Evolutionary conservation across 2,329 filamentous ascomycete species (phyloP).

Genomic region (Didymella lethalis): DNA sequence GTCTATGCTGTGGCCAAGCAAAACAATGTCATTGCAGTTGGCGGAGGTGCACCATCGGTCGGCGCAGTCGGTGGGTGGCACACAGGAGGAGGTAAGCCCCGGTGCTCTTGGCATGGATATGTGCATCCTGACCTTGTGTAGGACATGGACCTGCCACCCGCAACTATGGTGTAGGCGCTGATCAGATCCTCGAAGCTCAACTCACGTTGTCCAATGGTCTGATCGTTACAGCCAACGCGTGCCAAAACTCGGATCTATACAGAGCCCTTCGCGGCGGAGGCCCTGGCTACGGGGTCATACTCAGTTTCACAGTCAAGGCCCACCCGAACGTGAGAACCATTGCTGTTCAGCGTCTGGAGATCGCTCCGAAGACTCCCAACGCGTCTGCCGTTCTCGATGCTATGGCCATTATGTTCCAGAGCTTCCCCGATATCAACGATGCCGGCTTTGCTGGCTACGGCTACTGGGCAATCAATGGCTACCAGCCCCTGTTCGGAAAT

Average conservation of each 20-base stretch:
- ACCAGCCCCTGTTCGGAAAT: background rate
- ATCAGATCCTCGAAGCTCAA: constrained; percentile 46
- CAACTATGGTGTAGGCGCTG: constrained; percentile 49
- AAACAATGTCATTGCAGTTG: constrained; percentile 5
- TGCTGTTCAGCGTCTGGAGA: constrained; percentile 4
- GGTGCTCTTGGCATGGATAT: background rate
- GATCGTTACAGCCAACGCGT: constrained; percentile 29
- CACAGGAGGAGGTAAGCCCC: constrained; percentile 1
- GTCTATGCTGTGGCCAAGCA: constrained; percentile 2
- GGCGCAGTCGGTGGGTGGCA: constrained; percentile 7
- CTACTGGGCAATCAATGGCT: constrained; percentile 8
- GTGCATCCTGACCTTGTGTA: background rate
- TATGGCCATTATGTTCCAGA: constrained; percentile 5
- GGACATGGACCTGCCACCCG: constrained; percentile 50
- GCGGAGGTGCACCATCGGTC: constrained; percentile 5
- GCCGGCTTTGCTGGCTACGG: constrained; percentile 5
- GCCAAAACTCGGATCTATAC: constrained; percentile 46
- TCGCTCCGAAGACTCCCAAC: background rate
- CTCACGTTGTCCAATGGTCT: constrained; percentile 42
- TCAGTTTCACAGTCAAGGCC: constrained; percentile 29
- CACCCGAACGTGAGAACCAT: constrained; percentile 2
- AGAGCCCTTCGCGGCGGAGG: constrained; percentile 54
- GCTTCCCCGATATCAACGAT: constrained; percentile 6
- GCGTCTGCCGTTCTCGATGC: constrained; percentile 3
- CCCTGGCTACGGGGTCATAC: constrained; percentile 52